A percentile compares a stretch with the other conserved stretches of the same genome.
Conservation (phyloP, 2,329 filamentous ascomycete genomes). For the Trichoderma sp. region DNA sequence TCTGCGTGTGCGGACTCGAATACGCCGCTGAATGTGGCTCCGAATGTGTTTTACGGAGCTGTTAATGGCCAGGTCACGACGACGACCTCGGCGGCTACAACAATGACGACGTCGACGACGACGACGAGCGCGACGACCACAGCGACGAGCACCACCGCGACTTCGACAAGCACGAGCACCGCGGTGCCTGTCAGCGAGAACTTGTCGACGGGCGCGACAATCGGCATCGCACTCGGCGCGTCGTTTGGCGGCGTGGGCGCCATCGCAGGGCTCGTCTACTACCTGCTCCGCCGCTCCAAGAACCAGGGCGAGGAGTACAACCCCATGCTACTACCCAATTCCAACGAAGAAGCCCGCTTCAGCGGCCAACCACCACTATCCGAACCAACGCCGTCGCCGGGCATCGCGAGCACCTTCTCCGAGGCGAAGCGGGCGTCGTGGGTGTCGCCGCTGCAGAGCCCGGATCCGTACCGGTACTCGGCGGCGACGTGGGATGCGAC, state of each 20-base stretch:
- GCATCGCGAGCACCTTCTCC: background rate
- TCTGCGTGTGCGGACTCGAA: conserved; percentile 43
- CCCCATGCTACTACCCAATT: conserved; percentile 30
- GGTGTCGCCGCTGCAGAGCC: conserved; percentile 17
- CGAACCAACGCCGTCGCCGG: conserved; percentile 25
- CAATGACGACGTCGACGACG: conserved; percentile 14
- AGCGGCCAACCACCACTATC: conserved; percentile 21
- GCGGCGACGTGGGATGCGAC: conserved; percentile 6
- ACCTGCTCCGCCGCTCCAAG: conserved; percentile 30
- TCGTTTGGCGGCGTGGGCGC: conserved; percentile 30
- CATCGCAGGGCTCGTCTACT: conserved; percentile 27
- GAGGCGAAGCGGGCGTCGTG: conserved; percentile 22
- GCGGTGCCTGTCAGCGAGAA: conserved; percentile 17
- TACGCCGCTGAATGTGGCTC: conserved; percentile 42
- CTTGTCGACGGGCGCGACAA: conserved; percentile 37
- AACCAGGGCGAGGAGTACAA: conserved; percentile 30
- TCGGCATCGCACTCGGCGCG: conserved; percentile 41
- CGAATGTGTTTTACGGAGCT: conserved; percentile 29
- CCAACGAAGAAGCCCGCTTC: conserved; percentile 19
- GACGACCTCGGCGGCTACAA: conserved; percentile 12
- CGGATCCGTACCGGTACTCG: conserved; percentile 16
- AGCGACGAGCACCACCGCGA: conserved; percentile 15
- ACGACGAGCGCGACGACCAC: background rate
- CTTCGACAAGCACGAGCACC: conserved; percentile 15
- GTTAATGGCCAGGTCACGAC: background rate